Evolutionary conservation across 176 grass and related monocot genomes (phyloP), one percentile per base, ranked within the genome.

Genomic region (Triticum timopheevii): DNA sequence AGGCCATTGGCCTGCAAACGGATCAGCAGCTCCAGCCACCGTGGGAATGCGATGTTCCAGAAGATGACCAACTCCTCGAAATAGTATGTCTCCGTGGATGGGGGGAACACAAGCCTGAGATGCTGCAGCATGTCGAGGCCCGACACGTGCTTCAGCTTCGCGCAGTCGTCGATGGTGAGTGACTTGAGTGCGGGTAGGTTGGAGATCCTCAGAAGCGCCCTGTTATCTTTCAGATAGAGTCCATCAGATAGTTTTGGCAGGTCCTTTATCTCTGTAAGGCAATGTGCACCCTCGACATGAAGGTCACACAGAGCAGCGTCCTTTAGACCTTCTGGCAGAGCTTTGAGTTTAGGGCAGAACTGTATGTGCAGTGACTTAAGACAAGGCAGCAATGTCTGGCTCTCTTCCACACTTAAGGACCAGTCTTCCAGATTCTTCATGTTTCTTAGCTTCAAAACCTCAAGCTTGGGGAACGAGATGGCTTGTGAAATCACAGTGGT

Each of bases 41-140:
- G 80, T 5, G 94, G 94, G 65, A 97, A 94, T 10, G 88, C 87
- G 2, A 96, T 88, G 69, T 80, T 97, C 90, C 92, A 92, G 80
- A 94, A 94, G 85, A 86, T 94, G 27, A 97, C 82, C 77, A 97
- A 40, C 87, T 96, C 94, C 70, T 97, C 92, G 5, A 94, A 92
- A 74, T 91, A 92, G 81, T 92, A 97, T 30, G 92, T 97, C 76
- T 93, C 93, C 0, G 87, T 97, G 44, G 93, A 93, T 27, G 92
- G 88, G 15, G 87, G 87, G 39, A 93, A 96, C 39, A 90, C 82
- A 17, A 95, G 82, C 30, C 63, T 82, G 28, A 97, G 89, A 47
- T 68, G 76, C 81, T 93, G 87, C 85, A 95, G 74, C 8, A 59
- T 15, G 20, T 91, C 71, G 15, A 98, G 87, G 36, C 87, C 88